phyloP scores from a whole-genome alignment of 805 yeast genomes.

The Saturnispora hagleri region DNA sequence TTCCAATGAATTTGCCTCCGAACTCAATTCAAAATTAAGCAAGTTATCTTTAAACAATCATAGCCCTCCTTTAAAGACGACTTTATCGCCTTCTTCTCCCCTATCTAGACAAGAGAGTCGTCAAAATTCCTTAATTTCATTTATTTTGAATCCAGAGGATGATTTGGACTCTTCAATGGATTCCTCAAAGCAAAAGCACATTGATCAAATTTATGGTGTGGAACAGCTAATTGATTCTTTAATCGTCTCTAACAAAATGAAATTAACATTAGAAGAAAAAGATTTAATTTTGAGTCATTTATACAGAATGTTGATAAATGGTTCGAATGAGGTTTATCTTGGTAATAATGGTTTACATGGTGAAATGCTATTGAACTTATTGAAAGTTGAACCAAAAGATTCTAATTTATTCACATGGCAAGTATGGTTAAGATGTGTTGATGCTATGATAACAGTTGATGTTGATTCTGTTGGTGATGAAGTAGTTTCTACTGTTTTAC shows the following conservation, averaged over 20 bases:
- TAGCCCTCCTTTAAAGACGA: background rate
- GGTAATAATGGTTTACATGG: slow-evolving; percentile 13
- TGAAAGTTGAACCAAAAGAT: slow-evolving; percentile 21
- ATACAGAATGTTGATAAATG: slow-evolving; percentile 35
- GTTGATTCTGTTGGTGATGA: slow-evolving; percentile 39
- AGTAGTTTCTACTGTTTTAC: slow-evolving; percentile 24
- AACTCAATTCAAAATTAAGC: slow-evolving; percentile 4
- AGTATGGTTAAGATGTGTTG: slow-evolving; percentile 31
- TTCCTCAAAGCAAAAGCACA: background rate
- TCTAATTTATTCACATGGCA: slow-evolving; percentile 29
- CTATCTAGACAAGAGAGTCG: slow-evolving; percentile 20
- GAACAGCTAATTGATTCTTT: slow-evolving; percentile 34
- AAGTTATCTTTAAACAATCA: slow-evolving; percentile 3
- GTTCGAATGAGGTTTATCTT: slow-evolving; percentile 23
- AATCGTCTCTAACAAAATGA: slow-evolving; percentile 25
- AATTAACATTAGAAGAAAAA: slow-evolving; percentile 38
- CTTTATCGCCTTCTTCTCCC: slow-evolving; percentile 8
- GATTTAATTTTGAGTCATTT: slow-evolving; percentile 44
- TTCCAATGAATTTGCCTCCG: slow-evolving; percentile 4
- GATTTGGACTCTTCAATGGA: slow-evolving; percentile 2
- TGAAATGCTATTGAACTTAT: slow-evolving; percentile 7
- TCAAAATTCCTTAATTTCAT: slow-evolving; percentile 21
- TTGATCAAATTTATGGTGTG: slow-evolving; percentile 24
- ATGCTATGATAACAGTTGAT: slow-evolving; percentile 38
- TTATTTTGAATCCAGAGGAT: slow-evolving; percentile 16